Percentiles rank a stretch among this genome's conserved stretches.
Evolutionary conservation across 202 grass and related monocot genomes (phyloP).

Genomic region (Zoysia matrella): DNA sequence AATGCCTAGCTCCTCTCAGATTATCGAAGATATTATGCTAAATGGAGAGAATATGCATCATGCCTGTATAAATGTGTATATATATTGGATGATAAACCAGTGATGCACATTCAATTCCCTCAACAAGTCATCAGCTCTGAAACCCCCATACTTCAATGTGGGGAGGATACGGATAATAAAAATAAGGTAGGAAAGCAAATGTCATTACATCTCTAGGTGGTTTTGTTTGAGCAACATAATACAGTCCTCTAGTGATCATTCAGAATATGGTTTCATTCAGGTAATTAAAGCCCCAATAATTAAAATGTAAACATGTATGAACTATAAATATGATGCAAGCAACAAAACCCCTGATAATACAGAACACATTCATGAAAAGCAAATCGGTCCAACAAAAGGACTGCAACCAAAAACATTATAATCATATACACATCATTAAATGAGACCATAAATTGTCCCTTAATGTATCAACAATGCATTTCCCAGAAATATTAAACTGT

Average conservation of each 20-base stretch:
- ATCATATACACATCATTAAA: no score
- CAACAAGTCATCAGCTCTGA: background rate
- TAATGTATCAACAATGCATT: no score
- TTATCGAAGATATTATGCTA: background rate
- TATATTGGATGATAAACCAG: background rate
- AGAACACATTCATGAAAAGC: constrained; percentile 4
- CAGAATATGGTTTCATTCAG: constrained; percentile 35
- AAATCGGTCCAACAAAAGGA: constrained; percentile 8
- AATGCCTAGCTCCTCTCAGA: background rate
- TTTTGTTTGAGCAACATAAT: constrained; percentile 36
- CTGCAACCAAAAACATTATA: no score
- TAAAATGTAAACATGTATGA: constrained; percentile 24
- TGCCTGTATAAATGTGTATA: background rate
- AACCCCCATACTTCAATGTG: background rate
- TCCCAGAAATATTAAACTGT: background rate
- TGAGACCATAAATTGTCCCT: no score
- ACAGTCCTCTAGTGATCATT: background rate
- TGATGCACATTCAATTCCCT: background rate
- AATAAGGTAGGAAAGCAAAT: constrained; percentile 4
- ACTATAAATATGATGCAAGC: constrained; percentile 28
- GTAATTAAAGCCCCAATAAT: constrained; percentile 15
- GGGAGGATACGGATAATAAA: no score
- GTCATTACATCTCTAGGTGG: background rate
- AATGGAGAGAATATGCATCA: background rate
- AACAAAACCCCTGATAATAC: constrained; percentile 19